These are phyloP conservation scores for Notholithocarpus densiflorus DNA, from an alignment of 306 rosid genomes.

Conservation along the genomic window DNA sequence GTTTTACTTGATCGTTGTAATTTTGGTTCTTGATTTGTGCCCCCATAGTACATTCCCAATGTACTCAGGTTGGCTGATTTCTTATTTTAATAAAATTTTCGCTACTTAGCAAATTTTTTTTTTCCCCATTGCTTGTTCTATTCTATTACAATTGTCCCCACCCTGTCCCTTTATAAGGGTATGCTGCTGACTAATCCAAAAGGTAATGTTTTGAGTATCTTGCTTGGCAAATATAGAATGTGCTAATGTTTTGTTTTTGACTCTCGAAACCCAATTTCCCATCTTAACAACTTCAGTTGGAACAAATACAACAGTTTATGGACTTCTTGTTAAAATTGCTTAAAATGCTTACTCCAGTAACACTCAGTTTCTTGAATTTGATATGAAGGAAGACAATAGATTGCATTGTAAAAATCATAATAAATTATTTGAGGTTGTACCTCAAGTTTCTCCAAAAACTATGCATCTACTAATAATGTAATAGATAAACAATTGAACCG, in stretches of 20 bases:
- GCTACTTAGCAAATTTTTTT: too few relatives aligned
- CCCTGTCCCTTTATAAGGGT: not conserved
- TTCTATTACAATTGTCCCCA: not conserved
- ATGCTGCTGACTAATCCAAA: slow-evolving; percentile 6
- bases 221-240: slow-evolving; percentile 12
- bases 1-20: too few relatives aligned
- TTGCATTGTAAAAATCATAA: too few relatives aligned
- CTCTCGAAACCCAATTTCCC: not conserved
- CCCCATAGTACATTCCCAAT: too few relatives aligned
- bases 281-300: not conserved
- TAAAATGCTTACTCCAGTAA: not conserved
- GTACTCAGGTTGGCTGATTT: too few relatives aligned
- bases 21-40: too few relatives aligned
- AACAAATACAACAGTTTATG: not conserved
- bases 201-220: slow-evolving; percentile 6
- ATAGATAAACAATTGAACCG: too few relatives aligned
- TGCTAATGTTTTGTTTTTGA: not conserved
- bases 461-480: too few relatives aligned
- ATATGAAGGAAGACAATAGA: too few relatives aligned
- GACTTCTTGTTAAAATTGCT: not conserved
- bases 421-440: too few relatives aligned
- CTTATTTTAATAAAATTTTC: too few relatives aligned
- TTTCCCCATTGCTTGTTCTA: not conserved
- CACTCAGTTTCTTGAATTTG: not conserved
- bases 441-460: too few relatives aligned